Evolutionary conservation across 768 basidiomycete genomes (phyloP).

Genomic region (Suillus bovinus): DNA sequence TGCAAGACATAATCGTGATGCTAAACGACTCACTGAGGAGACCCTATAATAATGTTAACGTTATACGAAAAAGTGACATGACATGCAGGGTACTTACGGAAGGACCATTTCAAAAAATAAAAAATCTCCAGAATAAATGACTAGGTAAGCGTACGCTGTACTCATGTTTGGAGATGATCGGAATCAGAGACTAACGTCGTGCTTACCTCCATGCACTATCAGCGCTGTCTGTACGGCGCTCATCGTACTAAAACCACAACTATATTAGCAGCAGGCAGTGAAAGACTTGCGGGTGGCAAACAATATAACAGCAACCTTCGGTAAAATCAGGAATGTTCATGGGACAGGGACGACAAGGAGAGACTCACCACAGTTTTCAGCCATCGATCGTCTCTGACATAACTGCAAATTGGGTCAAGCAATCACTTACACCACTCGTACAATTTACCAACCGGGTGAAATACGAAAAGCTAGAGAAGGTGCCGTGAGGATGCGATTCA

Average conservation of each 20-base stretch:
- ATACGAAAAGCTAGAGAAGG: not conserved
- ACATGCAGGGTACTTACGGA: not conserved
- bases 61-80: not conserved
- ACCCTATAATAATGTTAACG: not conserved
- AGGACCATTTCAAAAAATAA: not conserved
- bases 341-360: not conserved
- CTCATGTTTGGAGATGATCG: not conserved
- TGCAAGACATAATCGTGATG: not conserved
- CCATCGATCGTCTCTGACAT: slow-evolving; percentile 6
- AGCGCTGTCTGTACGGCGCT: not conserved
- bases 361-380: not conserved
- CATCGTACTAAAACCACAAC: not conserved
- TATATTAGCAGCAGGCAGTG: not conserved
- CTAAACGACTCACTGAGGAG: not conserved
- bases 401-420: not conserved
- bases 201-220: slow-evolving; percentile 5
- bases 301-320: slow-evolving; percentile 1
- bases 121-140: not conserved
- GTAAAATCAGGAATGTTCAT: not conserved
- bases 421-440: not conserved
- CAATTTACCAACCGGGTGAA: slow-evolving; percentile 1
- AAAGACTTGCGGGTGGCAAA: not conserved
- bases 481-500: not conserved
- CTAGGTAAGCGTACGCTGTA: not conserved
- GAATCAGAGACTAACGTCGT: not conserved